phyloP scores from a whole-genome alignment of 805 yeast species.

The Barnettozyma sp. region DNA sequence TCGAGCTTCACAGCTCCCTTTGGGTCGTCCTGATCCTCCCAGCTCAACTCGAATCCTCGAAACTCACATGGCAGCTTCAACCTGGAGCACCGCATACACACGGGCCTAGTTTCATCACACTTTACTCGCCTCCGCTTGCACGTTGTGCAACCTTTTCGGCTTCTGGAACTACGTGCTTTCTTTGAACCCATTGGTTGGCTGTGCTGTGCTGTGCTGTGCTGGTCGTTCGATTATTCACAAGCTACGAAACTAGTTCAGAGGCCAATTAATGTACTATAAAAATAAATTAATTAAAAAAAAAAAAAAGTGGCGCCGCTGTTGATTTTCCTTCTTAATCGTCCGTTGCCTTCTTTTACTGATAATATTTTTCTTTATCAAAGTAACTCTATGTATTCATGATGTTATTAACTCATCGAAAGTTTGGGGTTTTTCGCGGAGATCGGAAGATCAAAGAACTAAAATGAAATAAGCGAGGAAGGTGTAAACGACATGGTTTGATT shows the following conservation, averaged over 20 bases:
- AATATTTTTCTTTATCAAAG: too few relatives aligned
- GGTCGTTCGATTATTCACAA: too few relatives aligned
- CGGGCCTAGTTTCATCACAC: constrained; percentile 34
- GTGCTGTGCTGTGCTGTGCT: too few relatives aligned
- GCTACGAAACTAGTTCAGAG: too few relatives aligned
- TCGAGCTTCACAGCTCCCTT: constrained; percentile 32
- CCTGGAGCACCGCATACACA: constrained; percentile 27
- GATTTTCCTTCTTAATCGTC: too few relatives aligned
- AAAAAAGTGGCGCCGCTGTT: too few relatives aligned
- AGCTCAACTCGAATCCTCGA: constrained; percentile 21
- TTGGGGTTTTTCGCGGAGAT: not conserved
- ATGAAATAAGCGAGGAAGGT: not conserved
- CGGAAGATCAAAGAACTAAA: too few relatives aligned
- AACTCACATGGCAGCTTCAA: constrained; percentile 19
- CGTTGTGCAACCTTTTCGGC: constrained; percentile 41
- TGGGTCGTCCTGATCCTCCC: constrained; percentile 34
- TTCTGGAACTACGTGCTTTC: constrained; percentile 26
- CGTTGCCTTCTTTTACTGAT: too few relatives aligned
- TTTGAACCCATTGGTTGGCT: constrained; percentile 22
- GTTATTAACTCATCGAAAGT: not conserved
- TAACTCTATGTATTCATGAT: too few relatives aligned
- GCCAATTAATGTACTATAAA: too few relatives aligned
- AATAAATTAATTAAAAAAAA: too few relatives aligned
- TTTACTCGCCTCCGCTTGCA: constrained; percentile 46
- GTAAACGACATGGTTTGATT: not conserved